Evolutionary conservation across 1,284 basidiomycete species (phyloP), one percentile per base, ranked within the genome.

Genomic region (Termitomyces sp.): DNA sequence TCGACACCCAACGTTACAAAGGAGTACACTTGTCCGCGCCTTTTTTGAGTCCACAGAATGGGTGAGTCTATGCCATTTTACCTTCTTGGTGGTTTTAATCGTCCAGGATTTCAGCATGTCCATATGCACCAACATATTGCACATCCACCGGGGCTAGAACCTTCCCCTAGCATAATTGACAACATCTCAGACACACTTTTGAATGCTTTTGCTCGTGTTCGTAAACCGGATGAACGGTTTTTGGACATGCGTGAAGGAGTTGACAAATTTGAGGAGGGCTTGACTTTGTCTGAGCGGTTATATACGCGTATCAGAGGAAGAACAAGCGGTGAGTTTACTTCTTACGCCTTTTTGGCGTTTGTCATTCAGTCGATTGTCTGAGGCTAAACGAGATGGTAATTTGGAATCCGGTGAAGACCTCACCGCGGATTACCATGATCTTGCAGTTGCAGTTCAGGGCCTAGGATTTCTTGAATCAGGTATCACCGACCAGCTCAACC

Each of bases 21-120:
- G 96, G 39, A 91, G 91, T 56, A 89, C 88, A 14, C 81, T 98
- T 16, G 78, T 97, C 18, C 83, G 90, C 19, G 91, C 91, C 44
- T 99, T 99, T 71, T 85, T 99, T 52, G 92, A 94, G 67, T 97
- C 93, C 10, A 89, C 89, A 37, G 95, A 99, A 92, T 99, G 96
- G 96, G 94, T 95, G 66, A 55, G 83, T 46, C 28, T 10, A 44
- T 44, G 39, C 21, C 41, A n/a, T n/a, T 33, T 19, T 43, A 21
- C 35, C 21, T 47, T 34, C 10, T 39, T 39, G 41, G 39, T 43
- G 53, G 18, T 46, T 58, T 53, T 58, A 24, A 56, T 41, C 49
- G 50, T 50, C 33, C 46, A 34, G 24, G n/a, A 21, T 48, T 46
- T 39, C 60, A 95, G 92, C 88, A 91, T 64, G 93, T 97, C n/a